These are phyloP conservation scores for Lasiodiplodia citricola DNA, from an alignment of 2,329 filamentous ascomycete species.

Conservation along the genomic window DNA sequence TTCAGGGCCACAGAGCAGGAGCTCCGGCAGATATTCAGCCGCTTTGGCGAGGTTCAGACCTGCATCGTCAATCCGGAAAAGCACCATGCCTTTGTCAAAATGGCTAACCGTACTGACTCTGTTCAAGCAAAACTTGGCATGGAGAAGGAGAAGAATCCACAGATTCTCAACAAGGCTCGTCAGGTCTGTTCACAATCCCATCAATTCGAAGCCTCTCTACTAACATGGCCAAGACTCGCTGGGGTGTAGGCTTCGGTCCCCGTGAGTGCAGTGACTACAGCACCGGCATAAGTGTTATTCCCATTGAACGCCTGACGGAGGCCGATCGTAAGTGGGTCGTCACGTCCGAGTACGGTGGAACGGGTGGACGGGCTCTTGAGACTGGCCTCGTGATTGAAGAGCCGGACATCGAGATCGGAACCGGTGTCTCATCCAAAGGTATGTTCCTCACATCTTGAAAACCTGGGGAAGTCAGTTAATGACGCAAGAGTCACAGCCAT, in stretches of 20 bases:
- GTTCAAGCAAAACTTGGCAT: slow-evolving; percentile 84
- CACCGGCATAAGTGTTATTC: slow-evolving; percentile 90
- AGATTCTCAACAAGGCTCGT: slow-evolving; percentile 68
- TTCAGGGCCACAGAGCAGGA: slow-evolving; percentile 71
- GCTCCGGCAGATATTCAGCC: slow-evolving; percentile 78
- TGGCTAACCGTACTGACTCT: slow-evolving; percentile 88
- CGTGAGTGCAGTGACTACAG: slow-evolving; percentile 96
- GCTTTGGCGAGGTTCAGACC: slow-evolving; percentile 88
- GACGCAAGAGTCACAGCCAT: slow-evolving; percentile 9
- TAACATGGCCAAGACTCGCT: slow-evolving; percentile 71
- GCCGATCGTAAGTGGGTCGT: slow-evolving; percentile 98
- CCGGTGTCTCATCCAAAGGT: slow-evolving; percentile 89
- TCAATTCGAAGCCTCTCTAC: not conserved
- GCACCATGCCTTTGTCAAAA: slow-evolving; percentile 98
- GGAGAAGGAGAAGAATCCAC: slow-evolving; percentile 76
- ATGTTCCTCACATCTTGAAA: slow-evolving; percentile 29
- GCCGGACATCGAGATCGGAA: slow-evolving; percentile 97
- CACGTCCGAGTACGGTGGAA: slow-evolving; percentile 90
- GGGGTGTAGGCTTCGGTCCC: slow-evolving; percentile 97
- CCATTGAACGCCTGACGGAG: slow-evolving; percentile 89
- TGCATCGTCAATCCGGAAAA: slow-evolving; percentile 99
- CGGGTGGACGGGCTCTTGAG: slow-evolving; percentile 80
- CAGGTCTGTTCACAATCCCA: slow-evolving; percentile 38
- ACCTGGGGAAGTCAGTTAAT: slow-evolving; percentile 32
- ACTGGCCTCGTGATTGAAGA: slow-evolving; percentile 90